Percentiles rank a stretch among this genome's conserved stretches.
Evolutionary conservation across 495 filamentous ascomycete species (phyloP).

Genomic region (Thermothielavioides terrestris): DNA sequence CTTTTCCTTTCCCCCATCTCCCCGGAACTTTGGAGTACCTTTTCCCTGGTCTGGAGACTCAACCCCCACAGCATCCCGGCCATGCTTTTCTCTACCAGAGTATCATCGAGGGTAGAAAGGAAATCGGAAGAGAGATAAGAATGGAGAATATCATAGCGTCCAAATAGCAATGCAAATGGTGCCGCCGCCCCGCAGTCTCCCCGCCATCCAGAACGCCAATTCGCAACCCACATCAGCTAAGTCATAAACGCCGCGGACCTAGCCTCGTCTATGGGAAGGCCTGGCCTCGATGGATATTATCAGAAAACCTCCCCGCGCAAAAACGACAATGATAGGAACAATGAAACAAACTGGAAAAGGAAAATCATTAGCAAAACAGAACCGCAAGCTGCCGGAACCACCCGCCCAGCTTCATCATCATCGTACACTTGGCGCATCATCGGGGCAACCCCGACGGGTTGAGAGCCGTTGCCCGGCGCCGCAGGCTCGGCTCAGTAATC

Average conservation of each 20-base stretch:
- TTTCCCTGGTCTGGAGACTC: constrained; percentile 2
- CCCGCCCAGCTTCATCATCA: constrained; percentile 8
- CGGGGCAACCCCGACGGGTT: not conserved
- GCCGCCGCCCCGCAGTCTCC: not conserved
- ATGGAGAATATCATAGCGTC: not conserved
- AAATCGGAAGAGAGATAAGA: constrained; percentile 3
- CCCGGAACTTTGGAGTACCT: not conserved
- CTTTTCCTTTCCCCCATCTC: not conserved
- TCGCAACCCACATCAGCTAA: constrained; percentile 23
- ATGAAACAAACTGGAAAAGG: not conserved
- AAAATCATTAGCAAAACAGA: not conserved
- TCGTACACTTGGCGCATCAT: not conserved
- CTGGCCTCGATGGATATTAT: constrained; percentile 7
- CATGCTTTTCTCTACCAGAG: constrained; percentile 5
- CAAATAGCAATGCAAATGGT: constrained; percentile 7
- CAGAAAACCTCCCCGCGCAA: not conserved
- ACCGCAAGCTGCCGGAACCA: constrained; percentile 9
- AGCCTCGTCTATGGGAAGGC: constrained; percentile 23
- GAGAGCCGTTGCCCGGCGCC: not conserved
- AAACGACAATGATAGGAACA: not conserved
- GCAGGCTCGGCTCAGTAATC: constrained; percentile 43
- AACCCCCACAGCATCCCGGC: constrained; percentile 5
- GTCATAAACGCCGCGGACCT: constrained; percentile 16
- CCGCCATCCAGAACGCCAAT: constrained; percentile 11
- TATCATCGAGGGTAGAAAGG: constrained; percentile 12